Evolutionary conservation across 2,329 filamentous ascomycete species (phyloP).

Genomic region (Ceratocystis lukuohia): DNA sequence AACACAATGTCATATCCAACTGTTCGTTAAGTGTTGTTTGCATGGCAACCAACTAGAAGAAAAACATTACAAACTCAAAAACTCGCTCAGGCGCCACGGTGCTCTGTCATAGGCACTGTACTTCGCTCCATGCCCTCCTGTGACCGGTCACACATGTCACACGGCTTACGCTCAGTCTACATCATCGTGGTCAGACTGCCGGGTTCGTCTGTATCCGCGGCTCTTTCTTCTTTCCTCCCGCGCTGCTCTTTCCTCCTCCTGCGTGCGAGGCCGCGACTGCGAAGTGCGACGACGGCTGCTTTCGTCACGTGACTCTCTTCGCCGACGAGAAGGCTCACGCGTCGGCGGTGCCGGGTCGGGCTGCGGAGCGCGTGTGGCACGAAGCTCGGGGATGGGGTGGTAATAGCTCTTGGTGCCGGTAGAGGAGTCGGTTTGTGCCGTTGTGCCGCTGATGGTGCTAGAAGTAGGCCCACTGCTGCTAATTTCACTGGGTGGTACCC

Average conservation of each 20-base stretch:
- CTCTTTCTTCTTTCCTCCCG: slow-evolving; percentile 26
- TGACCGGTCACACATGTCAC: too few species aligned
- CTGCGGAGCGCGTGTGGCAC: slow-evolving; percentile 21
- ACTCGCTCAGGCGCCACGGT: too few species aligned
- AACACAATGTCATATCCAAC: too few species aligned
- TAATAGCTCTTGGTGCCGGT: slow-evolving; percentile 45
- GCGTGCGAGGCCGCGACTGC: slow-evolving; percentile 14
- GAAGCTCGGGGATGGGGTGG: slow-evolving; percentile 41
- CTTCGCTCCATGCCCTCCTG: too few species aligned
- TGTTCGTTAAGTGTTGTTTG: too few species aligned
- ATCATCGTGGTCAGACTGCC: slow-evolving; percentile 12
- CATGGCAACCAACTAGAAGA: too few species aligned
- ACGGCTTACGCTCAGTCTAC: slow-evolving; percentile 4
- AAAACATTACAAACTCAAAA: too few species aligned
- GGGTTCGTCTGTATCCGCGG: slow-evolving; percentile 17
- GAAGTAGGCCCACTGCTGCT: slow-evolving; percentile 8
- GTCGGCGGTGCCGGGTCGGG: slow-evolving; percentile 14
- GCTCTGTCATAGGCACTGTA: too few species aligned
- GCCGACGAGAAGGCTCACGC: slow-evolving; percentile 11
- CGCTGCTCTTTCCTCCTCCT: slow-evolving; percentile 28
- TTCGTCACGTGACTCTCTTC: slow-evolving; percentile 12
- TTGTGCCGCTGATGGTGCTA: slow-evolving; percentile 20
- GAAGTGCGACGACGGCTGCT: slow-evolving; percentile 9
- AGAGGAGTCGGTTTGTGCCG: slow-evolving; percentile 30
- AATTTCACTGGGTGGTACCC: slow-evolving; percentile 13